Conservation (phyloP, 2,329 filamentous ascomycete species). For the Colletotrichum nymphaeae region DNA sequence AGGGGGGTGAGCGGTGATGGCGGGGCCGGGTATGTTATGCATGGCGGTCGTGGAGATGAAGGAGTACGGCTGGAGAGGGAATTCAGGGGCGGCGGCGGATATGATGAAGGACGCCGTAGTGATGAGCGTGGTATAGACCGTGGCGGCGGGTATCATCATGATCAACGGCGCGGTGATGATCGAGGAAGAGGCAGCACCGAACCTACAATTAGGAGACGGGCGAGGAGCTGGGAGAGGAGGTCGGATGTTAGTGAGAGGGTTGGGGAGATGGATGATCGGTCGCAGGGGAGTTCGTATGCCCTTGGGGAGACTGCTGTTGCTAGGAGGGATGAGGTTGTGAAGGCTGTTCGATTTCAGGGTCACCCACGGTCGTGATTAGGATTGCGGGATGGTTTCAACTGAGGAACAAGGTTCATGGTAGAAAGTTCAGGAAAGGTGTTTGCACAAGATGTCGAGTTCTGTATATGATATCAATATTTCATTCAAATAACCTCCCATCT, state of each 20-base stretch:
- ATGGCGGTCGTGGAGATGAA: not conserved
- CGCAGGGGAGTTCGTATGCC: conserved; percentile 13
- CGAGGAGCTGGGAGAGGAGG: conserved; percentile 18
- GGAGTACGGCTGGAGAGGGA: not conserved
- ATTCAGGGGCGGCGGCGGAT: not conserved
- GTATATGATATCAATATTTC: not conserved
- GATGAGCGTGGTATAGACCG: too few relatives aligned
- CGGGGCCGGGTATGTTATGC: not conserved
- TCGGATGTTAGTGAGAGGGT: conserved; percentile 12
- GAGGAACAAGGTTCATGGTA: too few relatives aligned
- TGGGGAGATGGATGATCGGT: conserved; percentile 23
- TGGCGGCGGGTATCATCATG: not conserved
- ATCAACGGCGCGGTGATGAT: not conserved
- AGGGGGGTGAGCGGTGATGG: not conserved
- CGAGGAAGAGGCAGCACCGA: not conserved
- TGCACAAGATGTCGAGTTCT: too few relatives aligned
- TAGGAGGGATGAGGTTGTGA: not conserved
- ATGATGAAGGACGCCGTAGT: not conserved
- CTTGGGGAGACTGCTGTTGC: not conserved
- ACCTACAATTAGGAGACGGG: not conserved
- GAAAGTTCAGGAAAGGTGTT: too few relatives aligned
- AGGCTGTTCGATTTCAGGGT: not conserved
- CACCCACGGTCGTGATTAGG: not conserved
- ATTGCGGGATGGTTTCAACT: not conserved
- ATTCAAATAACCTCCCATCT: conserved; percentile 19